phyloP scores from a whole-genome alignment of 1,284 basidiomycete species.

The Ceratobasidium sp. region DNA sequence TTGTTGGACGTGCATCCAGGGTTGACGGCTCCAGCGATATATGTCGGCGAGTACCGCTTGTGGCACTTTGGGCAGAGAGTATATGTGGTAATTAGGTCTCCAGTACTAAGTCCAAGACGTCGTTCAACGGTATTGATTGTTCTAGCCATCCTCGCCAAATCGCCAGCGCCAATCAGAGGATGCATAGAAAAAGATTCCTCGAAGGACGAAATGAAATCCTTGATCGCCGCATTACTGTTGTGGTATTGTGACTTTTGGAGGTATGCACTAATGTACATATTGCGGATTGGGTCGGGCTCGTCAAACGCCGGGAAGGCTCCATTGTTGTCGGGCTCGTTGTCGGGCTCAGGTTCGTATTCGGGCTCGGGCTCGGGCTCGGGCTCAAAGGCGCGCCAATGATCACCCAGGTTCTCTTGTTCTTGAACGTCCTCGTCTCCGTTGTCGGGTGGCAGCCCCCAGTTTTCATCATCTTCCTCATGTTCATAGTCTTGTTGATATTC shows the following conservation, averaged over 20 bases:
- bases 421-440: too few species aligned
- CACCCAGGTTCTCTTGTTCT: too few species aligned
- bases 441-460: too few species aligned
- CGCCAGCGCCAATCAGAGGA: neutral
- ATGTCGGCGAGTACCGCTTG: neutral
- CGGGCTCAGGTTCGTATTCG: neutral
- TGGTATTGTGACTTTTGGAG: conserved; percentile 10
- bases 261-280: conserved; percentile 17
- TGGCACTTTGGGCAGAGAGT: conserved; percentile 8
- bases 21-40: neutral
- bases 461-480: too few species aligned
- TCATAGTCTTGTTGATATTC: too few species aligned
- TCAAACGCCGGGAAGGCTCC: conserved; percentile 16
- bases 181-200: neutral
- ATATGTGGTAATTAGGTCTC: neutral
- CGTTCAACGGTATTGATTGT: conserved; percentile 10
- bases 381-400: too few species aligned
- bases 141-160: conserved; percentile 4
- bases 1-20: neutral
- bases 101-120: neutral
- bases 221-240: conserved; percentile 8
- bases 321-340: neutral
- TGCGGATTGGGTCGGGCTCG: conserved; percentile 12
- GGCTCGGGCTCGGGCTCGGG: neutral
- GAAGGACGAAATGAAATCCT: conserved; percentile 2